Conservation (phyloP, 2,329 filamentous ascomycete species). For the Canariomyces notabilis region DNA sequence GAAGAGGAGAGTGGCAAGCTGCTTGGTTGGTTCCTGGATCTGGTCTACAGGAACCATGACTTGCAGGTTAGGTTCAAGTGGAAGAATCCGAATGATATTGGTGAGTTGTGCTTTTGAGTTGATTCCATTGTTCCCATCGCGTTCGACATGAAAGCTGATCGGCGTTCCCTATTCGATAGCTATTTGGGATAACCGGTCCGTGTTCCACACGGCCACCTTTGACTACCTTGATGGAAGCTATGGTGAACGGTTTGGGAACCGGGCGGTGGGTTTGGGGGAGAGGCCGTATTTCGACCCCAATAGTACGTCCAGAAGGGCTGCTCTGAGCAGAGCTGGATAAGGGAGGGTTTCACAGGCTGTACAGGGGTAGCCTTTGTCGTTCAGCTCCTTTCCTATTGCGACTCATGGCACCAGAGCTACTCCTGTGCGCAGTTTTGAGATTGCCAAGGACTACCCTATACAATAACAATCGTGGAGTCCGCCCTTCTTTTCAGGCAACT, state of each 20-base stretch:
- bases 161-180: slow-evolving; percentile 27
- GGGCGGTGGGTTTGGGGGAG: slow-evolving; percentile 52
- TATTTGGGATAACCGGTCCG: slow-evolving; percentile 59
- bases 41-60: slow-evolving; percentile 44
- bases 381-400: no score
- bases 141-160: neutral
- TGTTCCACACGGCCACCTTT: slow-evolving; percentile 54
- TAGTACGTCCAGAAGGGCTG: slow-evolving; percentile 41
- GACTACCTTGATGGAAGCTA: slow-evolving; percentile 45
- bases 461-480: no score
- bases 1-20: slow-evolving; percentile 39
- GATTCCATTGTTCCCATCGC: neutral
- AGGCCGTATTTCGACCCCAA: slow-evolving; percentile 49
- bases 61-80: slow-evolving; percentile 45
- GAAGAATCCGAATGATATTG: slow-evolving; percentile 39
- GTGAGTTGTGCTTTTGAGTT: slow-evolving; percentile 24
- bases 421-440: no score
- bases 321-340: slow-evolving; percentile 25
- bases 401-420: no score
- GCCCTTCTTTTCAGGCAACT: no score
- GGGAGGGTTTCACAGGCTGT: no score
- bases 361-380: no score
- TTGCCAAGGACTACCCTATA: no score
- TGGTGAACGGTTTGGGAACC: slow-evolving; percentile 46
- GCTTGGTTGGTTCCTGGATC: slow-evolving; percentile 36